Conservation (phyloP, 148 eudicot species). For the Chenopodium album region DNA sequence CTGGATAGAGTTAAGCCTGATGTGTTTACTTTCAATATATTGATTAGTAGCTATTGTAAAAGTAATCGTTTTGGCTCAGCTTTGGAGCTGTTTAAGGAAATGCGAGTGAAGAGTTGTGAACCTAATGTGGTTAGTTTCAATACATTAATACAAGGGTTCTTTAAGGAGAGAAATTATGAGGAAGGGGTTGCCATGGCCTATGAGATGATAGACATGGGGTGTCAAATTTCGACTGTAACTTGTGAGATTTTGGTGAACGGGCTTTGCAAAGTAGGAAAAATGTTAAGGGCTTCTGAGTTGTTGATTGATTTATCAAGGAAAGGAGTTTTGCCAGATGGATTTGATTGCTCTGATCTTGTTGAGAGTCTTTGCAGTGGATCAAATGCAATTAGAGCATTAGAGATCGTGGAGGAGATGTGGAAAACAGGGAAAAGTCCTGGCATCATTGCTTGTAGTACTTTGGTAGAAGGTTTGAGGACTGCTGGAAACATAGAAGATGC, state of each 20-base stretch:
- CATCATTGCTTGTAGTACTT: slow-evolving; percentile 67
- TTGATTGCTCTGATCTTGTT: slow-evolving; percentile 56
- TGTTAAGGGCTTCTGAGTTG: slow-evolving; percentile 55
- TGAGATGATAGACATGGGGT: slow-evolving; percentile 80
- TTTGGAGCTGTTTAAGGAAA: slow-evolving; percentile 74
- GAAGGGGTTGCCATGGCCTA: slow-evolving; percentile 76
- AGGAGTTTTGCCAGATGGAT: slow-evolving; percentile 54
- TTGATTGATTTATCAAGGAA: slow-evolving; percentile 68
- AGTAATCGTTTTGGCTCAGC: slow-evolving; percentile 48
- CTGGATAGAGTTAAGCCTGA: slow-evolving; percentile 80
- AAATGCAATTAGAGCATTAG: slow-evolving; percentile 52
- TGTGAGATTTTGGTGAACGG: slow-evolving; percentile 85
- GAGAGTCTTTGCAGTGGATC: slow-evolving; percentile 56
- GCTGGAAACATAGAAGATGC: slow-evolving; percentile 45
- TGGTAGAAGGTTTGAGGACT: slow-evolving; percentile 72
- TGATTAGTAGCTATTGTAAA: slow-evolving; percentile 75
- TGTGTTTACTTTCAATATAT: slow-evolving; percentile 74
- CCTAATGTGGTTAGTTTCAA: slow-evolving; percentile 92
- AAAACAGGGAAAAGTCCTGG: slow-evolving; percentile 58
- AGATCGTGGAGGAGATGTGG: slow-evolving; percentile 69
- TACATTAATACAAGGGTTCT: slow-evolving; percentile 79
- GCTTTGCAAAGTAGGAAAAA: slow-evolving; percentile 53
- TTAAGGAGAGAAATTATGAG: slow-evolving; percentile 59
- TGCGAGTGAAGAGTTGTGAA: slow-evolving; percentile 62
- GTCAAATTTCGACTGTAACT: slow-evolving; percentile 57